Base-by-base conservation (phyloP, 192 early-diverging fungal species). In the Gaertneriomyces sp. region DNA sequence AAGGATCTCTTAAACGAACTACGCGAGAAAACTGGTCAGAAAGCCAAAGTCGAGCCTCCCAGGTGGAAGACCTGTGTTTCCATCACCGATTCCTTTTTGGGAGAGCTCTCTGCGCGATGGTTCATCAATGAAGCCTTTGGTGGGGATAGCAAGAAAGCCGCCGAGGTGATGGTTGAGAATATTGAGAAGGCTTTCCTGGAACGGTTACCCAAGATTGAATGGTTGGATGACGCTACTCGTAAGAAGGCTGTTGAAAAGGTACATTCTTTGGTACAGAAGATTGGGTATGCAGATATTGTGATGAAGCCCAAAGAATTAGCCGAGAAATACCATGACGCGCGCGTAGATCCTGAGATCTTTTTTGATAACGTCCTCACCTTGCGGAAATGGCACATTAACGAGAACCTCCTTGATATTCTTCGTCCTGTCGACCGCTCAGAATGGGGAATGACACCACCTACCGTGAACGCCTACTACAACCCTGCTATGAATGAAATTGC, bases 391-490 rank as follows among this genome's bases (percentile, higher is more conserved):
- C 45, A 12, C n/a, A 42, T 50, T 7, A 16, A 5, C 33, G 40
- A 66, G 14, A 69, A 62, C 44, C 11, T 69, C 57, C n/a, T 14
- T 11, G 49, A 69, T 33, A 39, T 70, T 52, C 40, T 70, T 10
- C 63, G 45, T 46, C 43, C 39, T 8, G 63, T 76, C 2, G 74
- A 76, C 59, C 49, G 53, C 12, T 20, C 43, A 3, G 25, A n/a
- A 50, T 75, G 72, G 74, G 9, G 11, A 38, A 75, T 75, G 68
- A 58, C 61, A 5, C 73, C 72, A 6, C 42, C 60, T 10, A 71
- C 46, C 4, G 74, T 76, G 0, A 74, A 74, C 57, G 74, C 74
- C 17, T 70, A 70, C 43, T 76, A 77, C 69, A 57, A 73, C 57
- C 60, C 70, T 5, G 4, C 52, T 11, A 17, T 46, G 62, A 78